Evolutionary conservation across 1,139 yeast species (phyloP).

Genomic region (Hanseniaspora sp.): DNA sequence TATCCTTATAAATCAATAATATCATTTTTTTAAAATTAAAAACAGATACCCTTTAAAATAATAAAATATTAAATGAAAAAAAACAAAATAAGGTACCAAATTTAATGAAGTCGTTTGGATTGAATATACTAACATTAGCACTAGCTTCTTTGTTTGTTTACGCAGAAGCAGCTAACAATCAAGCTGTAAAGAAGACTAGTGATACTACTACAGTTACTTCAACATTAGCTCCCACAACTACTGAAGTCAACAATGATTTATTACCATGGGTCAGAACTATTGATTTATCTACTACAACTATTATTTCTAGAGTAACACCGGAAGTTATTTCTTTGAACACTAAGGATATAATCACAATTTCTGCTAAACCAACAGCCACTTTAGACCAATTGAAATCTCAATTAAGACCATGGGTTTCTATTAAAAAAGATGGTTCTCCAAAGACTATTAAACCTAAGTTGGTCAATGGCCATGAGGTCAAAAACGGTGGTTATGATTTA

Average conservation of each 20-base stretch:
- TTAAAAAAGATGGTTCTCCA: constrained; percentile 69
- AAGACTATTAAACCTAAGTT: constrained; percentile 63
- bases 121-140: neutral
- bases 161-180: neutral
- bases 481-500: constrained; percentile 36
- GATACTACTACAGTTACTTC: neutral
- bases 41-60: too few relatives aligned
- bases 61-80: neutral
- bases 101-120: neutral
- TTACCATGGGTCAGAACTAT: constrained; percentile 70
- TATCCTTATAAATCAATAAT: too few relatives aligned
- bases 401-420: constrained; percentile 69
- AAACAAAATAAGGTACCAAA: neutral
- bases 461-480: constrained; percentile 53
- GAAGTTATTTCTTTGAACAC: constrained; percentile 46
- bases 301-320: constrained; percentile 60
- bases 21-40: too few relatives aligned
- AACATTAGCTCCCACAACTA: constrained; percentile 21
- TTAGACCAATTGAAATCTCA: constrained; percentile 38
- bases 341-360: constrained; percentile 56
- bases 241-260: constrained; percentile 31
- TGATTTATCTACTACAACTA: constrained; percentile 33
- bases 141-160: neutral
- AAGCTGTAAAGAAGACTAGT: neutral
- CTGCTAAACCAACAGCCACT: constrained; percentile 52